phyloP scores from a whole-genome alignment of 1,284 basidiomycete genomes.

The Fomitiporia mediterranea region DNA sequence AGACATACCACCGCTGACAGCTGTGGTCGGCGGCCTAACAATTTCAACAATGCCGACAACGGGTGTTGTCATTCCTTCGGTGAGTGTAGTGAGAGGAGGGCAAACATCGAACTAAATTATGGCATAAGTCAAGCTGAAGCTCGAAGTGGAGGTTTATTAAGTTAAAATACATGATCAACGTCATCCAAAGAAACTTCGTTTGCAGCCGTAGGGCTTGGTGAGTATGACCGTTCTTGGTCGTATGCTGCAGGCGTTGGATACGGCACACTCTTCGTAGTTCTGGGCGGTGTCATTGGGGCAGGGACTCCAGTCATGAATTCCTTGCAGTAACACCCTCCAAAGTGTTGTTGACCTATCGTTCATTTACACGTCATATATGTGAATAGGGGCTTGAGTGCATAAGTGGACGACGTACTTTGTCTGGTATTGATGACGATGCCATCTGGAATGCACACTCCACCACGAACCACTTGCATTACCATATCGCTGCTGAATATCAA shows the following conservation, averaged over 20 bases:
- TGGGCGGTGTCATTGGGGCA: too few relatives aligned
- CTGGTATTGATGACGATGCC: not conserved
- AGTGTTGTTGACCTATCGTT: not conserved
- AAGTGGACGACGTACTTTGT: not conserved
- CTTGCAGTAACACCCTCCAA: not conserved
- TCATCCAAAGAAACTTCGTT: not conserved
- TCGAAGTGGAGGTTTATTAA: not conserved
- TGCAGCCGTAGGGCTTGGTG: not conserved
- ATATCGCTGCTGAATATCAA: not conserved
- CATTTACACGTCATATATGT: not conserved
- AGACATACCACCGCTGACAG: not conserved
- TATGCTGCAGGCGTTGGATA: not conserved
- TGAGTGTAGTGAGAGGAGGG: not conserved
- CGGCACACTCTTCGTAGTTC: too few relatives aligned
- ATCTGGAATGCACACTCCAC: not conserved
- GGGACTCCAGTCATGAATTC: not conserved
- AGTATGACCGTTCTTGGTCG: not conserved
- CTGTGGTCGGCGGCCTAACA: not conserved
- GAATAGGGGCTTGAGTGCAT: not conserved
- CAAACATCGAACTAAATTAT: not conserved
- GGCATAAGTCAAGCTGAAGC: not conserved
- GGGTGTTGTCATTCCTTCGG: constrained; percentile 2
- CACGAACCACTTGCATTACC: not conserved
- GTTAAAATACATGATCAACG: not conserved
- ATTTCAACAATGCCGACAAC: not conserved